A percentile compares a stretch with the other conserved stretches of the same genome.
Evolutionary conservation across 108 stramenopile species (phyloP).

Genomic region (Parmales sp.): DNA sequence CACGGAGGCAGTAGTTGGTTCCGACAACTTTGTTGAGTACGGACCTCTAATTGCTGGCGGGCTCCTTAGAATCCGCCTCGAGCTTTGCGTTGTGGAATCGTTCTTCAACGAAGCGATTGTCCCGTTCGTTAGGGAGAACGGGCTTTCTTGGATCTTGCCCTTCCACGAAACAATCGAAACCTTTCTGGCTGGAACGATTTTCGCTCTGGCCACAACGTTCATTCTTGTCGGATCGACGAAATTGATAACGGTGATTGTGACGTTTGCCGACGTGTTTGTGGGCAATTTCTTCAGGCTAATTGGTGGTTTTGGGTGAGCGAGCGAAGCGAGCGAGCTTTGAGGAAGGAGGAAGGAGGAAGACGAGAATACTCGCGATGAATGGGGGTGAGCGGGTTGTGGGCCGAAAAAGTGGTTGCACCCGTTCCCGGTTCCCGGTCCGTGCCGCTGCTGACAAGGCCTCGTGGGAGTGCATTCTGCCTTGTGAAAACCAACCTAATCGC

Average conservation of each 20-base stretch:
- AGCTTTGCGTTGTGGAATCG: constrained; percentile 81
- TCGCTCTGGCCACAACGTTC: constrained; percentile 78
- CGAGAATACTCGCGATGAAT: too few relatives aligned
- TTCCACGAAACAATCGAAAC: constrained; percentile 82
- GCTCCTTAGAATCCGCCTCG: constrained; percentile 71
- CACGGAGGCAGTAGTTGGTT: constrained; percentile 62
- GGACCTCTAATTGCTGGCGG: constrained; percentile 83
- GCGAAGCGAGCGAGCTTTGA: too few relatives aligned
- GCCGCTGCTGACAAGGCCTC: too few relatives aligned
- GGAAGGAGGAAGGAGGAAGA: too few relatives aligned
- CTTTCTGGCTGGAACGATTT: constrained; percentile 80
- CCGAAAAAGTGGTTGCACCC: too few relatives aligned
- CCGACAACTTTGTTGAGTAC: constrained; percentile 73
- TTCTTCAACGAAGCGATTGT: constrained; percentile 87
- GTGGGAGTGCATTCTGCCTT: too few relatives aligned
- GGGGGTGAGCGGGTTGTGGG: neutral
- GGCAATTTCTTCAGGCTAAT: constrained; percentile 59
- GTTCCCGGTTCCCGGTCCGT: too few relatives aligned
- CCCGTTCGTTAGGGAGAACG: constrained; percentile 77
- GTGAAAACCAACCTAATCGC: neutral
- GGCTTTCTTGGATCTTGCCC: constrained; percentile 73
- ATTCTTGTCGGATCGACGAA: constrained; percentile 86
- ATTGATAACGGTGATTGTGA: constrained; percentile 67
- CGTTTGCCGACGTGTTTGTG: constrained; percentile 67
- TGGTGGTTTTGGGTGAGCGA: too few relatives aligned